Evolutionary conservation across 2,329 filamentous ascomycete species (phyloP).

Genomic region (Rhynchosporium secalis): DNA sequence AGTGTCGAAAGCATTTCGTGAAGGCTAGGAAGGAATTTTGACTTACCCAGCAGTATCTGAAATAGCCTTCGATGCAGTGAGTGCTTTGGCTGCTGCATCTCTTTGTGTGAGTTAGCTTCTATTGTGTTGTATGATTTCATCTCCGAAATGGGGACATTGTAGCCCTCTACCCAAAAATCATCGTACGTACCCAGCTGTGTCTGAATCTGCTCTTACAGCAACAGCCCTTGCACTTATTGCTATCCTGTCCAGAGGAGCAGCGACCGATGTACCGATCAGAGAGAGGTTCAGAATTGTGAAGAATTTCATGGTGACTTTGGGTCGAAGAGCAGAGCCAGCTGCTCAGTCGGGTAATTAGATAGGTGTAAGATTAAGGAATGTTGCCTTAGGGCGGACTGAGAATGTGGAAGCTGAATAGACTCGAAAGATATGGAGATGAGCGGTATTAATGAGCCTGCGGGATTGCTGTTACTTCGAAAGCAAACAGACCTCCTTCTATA

Average conservation of each 20-base stretch:
- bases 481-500: conserved; percentile 5
- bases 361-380: background rate
- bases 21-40: background rate
- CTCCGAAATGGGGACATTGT: background rate
- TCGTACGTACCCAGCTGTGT: conserved; percentile 4
- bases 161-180: too few species aligned
- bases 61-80: background rate
- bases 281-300: conserved; percentile 22
- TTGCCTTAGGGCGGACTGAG: background rate
- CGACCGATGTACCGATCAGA: conserved; percentile 18
- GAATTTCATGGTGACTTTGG: conserved; percentile 27
- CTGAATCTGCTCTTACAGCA: background rate
- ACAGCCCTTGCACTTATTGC: conserved; percentile 5
- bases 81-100: background rate
- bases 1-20: background rate
- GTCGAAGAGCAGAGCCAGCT: conserved; percentile 9
- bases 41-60: background rate
- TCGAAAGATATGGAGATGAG: background rate
- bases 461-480: background rate
- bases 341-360: background rate
- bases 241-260: conserved; percentile 1
- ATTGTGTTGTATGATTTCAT: background rate
- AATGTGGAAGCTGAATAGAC: conserved; percentile 5
- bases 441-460: conserved; percentile 7
- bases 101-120: background rate